These are phyloP conservation scores for Cercospora berteroae DNA, from an alignment of 2,329 filamentous ascomycete species.

Conservation along the genomic window DNA sequence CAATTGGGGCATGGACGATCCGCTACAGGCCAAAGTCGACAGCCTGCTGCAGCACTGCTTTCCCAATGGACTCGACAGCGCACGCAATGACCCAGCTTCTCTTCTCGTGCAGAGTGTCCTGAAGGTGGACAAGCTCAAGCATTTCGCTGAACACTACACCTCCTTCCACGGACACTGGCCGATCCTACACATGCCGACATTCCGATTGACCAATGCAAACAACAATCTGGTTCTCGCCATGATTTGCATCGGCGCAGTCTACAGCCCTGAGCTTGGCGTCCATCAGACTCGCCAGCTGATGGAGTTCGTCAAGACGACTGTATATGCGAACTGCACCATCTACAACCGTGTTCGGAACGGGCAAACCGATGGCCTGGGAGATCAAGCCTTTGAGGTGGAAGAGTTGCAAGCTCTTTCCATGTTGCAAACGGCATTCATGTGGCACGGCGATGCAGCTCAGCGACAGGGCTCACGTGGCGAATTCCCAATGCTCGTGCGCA, in stretches of 20 bases:
- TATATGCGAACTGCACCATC: constrained; percentile 57
- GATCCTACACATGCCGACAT: constrained; percentile 68
- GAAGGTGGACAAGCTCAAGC: constrained; percentile 65
- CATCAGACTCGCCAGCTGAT: constrained; percentile 66
- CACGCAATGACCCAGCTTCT: constrained; percentile 52
- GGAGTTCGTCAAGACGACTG: constrained; percentile 59
- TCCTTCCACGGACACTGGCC: constrained; percentile 74
- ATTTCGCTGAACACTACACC: constrained; percentile 68
- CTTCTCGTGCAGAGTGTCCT: constrained; percentile 53
- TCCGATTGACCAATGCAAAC: constrained; percentile 64
- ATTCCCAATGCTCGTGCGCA: constrained; percentile 56
- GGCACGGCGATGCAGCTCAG: constrained; percentile 68
- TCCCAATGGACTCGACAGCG: constrained; percentile 56
- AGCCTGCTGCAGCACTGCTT: constrained; percentile 53
- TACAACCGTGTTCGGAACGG: constrained; percentile 47
- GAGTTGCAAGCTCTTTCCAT: constrained; percentile 67
- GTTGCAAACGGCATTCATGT: constrained; percentile 61
- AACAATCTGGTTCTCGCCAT: constrained; percentile 67
- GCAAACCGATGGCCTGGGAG: constrained; percentile 42
- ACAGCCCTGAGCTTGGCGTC: constrained; percentile 62
- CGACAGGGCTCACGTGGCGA: constrained; percentile 61
- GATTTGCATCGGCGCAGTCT: constrained; percentile 72
- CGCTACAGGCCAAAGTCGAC: constrained; percentile 47
- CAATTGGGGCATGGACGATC: constrained; percentile 48
- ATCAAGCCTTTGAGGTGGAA: constrained; percentile 51